Evolutionary conservation across 2,329 filamentous ascomycete genomes (phyloP).

Genomic region (Paraphoma sp.): DNA sequence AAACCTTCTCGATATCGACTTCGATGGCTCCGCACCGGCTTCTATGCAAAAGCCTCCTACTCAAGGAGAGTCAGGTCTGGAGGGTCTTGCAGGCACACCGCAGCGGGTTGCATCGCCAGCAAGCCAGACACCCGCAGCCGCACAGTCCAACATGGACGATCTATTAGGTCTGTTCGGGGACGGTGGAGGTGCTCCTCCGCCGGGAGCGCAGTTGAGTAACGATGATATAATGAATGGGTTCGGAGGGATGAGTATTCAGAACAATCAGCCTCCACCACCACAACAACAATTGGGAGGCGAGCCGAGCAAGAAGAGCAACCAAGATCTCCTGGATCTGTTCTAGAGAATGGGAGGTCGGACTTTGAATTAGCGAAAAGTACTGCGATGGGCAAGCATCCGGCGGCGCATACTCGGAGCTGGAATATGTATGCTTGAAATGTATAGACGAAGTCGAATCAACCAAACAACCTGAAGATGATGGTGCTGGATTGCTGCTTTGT

Average conservation of each 20-base stretch:
- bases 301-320: constrained; percentile 62
- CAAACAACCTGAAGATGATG: neutral
- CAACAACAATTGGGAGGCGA: constrained; percentile 62
- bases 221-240: constrained; percentile 81
- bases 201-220: constrained; percentile 44
- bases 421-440: constrained; percentile 20
- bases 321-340: constrained; percentile 64
- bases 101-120: constrained; percentile 72
- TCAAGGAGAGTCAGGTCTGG: constrained; percentile 57
- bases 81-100: constrained; percentile 68
- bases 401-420: constrained; percentile 11
- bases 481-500: no score
- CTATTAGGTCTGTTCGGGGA: constrained; percentile 73
- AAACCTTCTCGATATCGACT: constrained; percentile 95
- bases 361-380: constrained; percentile 17
- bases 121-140: constrained; percentile 46
- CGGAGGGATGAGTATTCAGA: constrained; percentile 76
- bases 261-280: constrained; percentile 69
- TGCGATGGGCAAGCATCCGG: constrained; percentile 15
- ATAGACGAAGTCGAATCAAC: constrained; percentile 10
- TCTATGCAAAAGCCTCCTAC: constrained; percentile 72
- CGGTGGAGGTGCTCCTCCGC: constrained; percentile 39
- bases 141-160: constrained; percentile 76
- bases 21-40: constrained; percentile 92
- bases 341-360: constrained; percentile 33